These are phyloP conservation scores for Brettanomyces naardenensis DNA, from an alignment of 805 yeast species.

Conservation along the genomic window DNA sequence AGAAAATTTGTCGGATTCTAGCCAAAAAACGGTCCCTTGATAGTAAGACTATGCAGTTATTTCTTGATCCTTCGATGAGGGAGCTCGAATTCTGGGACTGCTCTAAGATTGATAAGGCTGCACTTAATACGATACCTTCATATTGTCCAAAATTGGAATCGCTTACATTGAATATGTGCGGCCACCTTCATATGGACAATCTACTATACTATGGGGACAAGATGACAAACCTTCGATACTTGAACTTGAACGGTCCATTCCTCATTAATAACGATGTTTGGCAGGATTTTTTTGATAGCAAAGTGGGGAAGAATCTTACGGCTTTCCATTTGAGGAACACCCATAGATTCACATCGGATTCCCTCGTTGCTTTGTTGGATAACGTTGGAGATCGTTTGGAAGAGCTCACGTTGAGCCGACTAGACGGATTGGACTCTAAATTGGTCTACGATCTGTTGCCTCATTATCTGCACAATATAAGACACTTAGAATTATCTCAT, in stretches of 20 bases:
- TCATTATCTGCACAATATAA: slow-evolving; percentile 46
- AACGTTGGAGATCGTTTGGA: slow-evolving; percentile 50
- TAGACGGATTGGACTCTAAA: slow-evolving; percentile 62
- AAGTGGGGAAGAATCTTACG: slow-evolving; percentile 44
- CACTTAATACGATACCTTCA: slow-evolving; percentile 63
- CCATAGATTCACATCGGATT: slow-evolving; percentile 68
- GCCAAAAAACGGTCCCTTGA: slow-evolving; percentile 77
- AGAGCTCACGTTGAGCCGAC: slow-evolving; percentile 52
- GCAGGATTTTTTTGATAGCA: slow-evolving; percentile 59
- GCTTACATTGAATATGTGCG: slow-evolving; percentile 82
- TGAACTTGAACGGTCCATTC: slow-evolving; percentile 86
- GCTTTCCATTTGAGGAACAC: slow-evolving; percentile 68
- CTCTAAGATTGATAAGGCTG: slow-evolving; percentile 60
- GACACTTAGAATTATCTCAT: slow-evolving; percentile 56
- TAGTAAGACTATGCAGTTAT: slow-evolving; percentile 63
- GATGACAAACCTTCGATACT: slow-evolving; percentile 41
- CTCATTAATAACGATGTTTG: slow-evolving; percentile 69
- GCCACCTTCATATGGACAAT: slow-evolving; percentile 76
- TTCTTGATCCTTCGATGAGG: slow-evolving; percentile 52
- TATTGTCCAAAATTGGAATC: slow-evolving; percentile 66
- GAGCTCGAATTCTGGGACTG: slow-evolving; percentile 86
- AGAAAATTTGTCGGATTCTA: slow-evolving; percentile 66
- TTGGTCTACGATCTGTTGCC: slow-evolving; percentile 58
- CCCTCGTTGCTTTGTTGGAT: slow-evolving; percentile 54
- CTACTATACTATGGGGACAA: slow-evolving; percentile 55